Conservation (phyloP, 805 yeast species). For the Candida broadrunensis region DNA sequence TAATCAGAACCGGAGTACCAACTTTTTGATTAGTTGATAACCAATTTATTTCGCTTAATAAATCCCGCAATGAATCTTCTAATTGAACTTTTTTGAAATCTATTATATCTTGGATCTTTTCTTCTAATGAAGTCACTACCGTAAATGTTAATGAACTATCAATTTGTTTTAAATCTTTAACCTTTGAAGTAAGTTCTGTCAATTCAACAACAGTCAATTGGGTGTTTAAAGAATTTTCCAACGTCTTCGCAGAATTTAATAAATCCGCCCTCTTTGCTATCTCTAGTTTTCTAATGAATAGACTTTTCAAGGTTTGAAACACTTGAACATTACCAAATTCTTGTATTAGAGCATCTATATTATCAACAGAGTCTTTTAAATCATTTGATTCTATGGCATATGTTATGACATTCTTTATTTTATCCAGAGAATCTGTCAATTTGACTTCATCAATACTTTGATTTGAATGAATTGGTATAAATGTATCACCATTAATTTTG, state of each 20-base stretch:
- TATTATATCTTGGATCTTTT: conserved; percentile 5
- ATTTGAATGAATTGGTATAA: background rate
- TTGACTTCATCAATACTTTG: conserved; percentile 1
- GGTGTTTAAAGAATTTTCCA: background rate
- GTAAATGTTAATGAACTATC: conserved; percentile 1
- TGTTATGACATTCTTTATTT: conserved; percentile 1
- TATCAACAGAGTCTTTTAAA: conserved; percentile 4
- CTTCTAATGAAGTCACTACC: background rate
- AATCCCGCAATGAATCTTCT: conserved; percentile 9
- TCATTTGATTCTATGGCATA: conserved; percentile 1
- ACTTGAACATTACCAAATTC: conserved; percentile 10
- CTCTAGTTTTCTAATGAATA: background rate
- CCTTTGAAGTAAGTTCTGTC: conserved; percentile 3
- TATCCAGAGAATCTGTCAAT: conserved; percentile 1
- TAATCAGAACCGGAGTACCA: conserved; percentile 8
- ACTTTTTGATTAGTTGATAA: conserved; percentile 13
- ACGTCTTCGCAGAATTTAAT: background rate
- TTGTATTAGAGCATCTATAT: conserved; percentile 8
- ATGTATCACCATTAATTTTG: conserved; percentile 1
- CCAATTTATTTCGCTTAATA: conserved; percentile 19
- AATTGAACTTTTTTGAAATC: conserved; percentile 5
- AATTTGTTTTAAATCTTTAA: conserved; percentile 4
- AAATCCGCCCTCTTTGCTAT: background rate
- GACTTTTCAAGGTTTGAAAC: conserved; percentile 4
- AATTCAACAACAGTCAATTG: conserved; percentile 1